Percentiles rank a stretch among this genome's conserved stretches.
Conservation (phyloP, 1,284 basidiomycete species). For the Pseudozyma hubeiensis region DNA sequence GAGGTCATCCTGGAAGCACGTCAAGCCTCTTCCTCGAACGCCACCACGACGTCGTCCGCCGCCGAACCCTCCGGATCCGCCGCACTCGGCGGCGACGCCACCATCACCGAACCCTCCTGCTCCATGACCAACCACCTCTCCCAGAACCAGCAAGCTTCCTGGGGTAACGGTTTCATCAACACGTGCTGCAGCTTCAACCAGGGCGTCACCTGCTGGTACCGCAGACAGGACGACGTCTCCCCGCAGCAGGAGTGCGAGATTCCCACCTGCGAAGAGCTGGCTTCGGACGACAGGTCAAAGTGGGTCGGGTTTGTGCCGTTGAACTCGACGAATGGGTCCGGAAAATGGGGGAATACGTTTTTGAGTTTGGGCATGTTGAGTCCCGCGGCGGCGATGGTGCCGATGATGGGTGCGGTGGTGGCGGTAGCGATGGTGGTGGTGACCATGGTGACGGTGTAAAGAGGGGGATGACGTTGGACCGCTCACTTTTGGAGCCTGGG, state of each 20-base stretch:
- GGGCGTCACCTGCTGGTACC: conserved; percentile 48
- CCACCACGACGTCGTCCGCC: conserved; percentile 23
- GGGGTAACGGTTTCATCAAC: conserved; percentile 53
- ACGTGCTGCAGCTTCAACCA: conserved; percentile 50
- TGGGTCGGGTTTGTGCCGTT: conserved; percentile 55
- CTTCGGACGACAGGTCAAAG: conserved; percentile 32
- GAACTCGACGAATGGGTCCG: conserved; percentile 49
- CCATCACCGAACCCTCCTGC: conserved; percentile 46
- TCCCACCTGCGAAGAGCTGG: conserved; percentile 45
- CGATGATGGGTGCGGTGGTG: conserved; percentile 7
- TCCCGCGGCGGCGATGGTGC: neutral
- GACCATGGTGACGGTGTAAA: conserved; percentile 1
- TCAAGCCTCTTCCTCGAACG: conserved; percentile 21
- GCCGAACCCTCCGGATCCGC: conserved; percentile 35
- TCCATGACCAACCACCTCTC: conserved; percentile 45
- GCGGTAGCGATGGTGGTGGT: neutral
- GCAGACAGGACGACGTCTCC: conserved; percentile 29
- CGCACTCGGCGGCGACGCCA: conserved; percentile 43
- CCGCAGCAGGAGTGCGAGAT: conserved; percentile 46
- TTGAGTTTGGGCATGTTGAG: conserved; percentile 42
- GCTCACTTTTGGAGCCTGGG: neutral
- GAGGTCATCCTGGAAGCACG: conserved; percentile 27
- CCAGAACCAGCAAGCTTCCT: conserved; percentile 56
- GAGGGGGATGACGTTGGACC: neutral
- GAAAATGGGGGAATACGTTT: conserved; percentile 56